These are phyloP conservation scores for Diaporthe longicolla DNA, from an alignment of 2,329 filamentous ascomycete genomes.

Conservation along the genomic window DNA sequence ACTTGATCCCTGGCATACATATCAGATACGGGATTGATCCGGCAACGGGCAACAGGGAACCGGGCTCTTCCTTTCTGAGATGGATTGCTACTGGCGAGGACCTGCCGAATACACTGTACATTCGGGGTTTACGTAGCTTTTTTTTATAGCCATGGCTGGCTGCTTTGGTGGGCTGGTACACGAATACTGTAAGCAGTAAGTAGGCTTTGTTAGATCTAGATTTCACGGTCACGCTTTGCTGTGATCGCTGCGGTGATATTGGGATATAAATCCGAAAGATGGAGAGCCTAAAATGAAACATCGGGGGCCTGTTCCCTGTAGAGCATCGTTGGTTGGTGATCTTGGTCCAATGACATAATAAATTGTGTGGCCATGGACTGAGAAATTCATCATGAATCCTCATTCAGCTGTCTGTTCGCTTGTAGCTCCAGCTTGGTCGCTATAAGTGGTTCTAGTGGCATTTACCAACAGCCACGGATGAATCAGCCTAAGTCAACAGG, in stretches of 20 bases:
- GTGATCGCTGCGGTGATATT: neutral
- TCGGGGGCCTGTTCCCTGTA: neutral
- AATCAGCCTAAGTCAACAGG: neutral
- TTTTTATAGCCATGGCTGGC: neutral
- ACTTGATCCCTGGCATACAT: neutral
- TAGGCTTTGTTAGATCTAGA: neutral
- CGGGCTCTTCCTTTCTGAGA: too few species aligned
- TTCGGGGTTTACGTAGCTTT: neutral
- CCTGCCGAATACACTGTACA: neutral
- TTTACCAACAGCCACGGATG: neutral
- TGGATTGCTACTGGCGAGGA: neutral
- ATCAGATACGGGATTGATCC: constrained; percentile 7
- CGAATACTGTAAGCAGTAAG: neutral
- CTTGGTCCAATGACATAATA: neutral
- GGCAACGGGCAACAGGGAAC: neutral
- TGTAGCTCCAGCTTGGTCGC: neutral
- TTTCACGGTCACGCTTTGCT: neutral
- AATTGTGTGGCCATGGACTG: neutral
- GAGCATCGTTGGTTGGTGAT: neutral
- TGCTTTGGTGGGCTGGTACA: neutral
- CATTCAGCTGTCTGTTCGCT: neutral
- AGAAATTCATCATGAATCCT: neutral
- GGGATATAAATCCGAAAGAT: neutral
- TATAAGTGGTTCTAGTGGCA: neutral
- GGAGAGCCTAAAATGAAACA: neutral